These are phyloP conservation scores for Tricholoma matsutake DNA, from an alignment of 768 basidiomycete genomes.

Conservation along the genomic window DNA sequence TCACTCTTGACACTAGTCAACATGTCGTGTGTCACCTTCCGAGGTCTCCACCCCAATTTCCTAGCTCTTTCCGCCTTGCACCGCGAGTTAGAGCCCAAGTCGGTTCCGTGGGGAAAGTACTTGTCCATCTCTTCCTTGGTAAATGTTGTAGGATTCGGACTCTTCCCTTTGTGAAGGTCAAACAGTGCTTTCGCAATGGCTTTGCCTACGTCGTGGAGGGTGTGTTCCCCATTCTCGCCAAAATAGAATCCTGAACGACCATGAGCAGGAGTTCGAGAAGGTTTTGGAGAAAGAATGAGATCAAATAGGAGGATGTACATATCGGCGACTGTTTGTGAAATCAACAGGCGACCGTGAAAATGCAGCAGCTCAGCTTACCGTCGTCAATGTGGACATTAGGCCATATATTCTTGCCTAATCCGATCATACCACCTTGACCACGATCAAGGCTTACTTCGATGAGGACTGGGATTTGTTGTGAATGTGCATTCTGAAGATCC, in stretches of 20 bases:
- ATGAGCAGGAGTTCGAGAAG: constrained; percentile 33
- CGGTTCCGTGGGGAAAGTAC: constrained; percentile 35
- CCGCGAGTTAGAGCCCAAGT: constrained; percentile 41
- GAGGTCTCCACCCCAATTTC: constrained; percentile 52
- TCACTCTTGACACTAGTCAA: constrained; percentile 39
- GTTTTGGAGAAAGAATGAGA: constrained; percentile 22
- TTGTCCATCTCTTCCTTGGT: constrained; percentile 37
- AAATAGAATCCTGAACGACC: constrained; percentile 48
- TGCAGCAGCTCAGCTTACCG: background rate
- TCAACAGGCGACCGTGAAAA: background rate
- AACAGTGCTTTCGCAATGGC: constrained; percentile 35
- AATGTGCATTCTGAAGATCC: constrained; percentile 52
- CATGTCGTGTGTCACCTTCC: constrained; percentile 46
- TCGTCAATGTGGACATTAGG: constrained; percentile 41
- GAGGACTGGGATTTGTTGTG: constrained; percentile 48
- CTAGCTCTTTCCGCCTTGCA: constrained; percentile 40
- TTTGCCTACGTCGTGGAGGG: constrained; percentile 31
- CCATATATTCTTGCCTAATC: constrained; percentile 59
- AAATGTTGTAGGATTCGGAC: constrained; percentile 42
- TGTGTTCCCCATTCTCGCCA: constrained; percentile 47
- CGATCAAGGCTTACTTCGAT: constrained; percentile 45
- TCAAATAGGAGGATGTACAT: constrained; percentile 46
- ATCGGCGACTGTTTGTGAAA: constrained; percentile 32
- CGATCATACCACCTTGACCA: constrained; percentile 51
- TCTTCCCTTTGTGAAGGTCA: constrained; percentile 30